Evolutionary conservation across 148 eudicot species (phyloP), one percentile per base, ranked within the genome.

Genomic region (Rhododendron kiyosumense): DNA sequence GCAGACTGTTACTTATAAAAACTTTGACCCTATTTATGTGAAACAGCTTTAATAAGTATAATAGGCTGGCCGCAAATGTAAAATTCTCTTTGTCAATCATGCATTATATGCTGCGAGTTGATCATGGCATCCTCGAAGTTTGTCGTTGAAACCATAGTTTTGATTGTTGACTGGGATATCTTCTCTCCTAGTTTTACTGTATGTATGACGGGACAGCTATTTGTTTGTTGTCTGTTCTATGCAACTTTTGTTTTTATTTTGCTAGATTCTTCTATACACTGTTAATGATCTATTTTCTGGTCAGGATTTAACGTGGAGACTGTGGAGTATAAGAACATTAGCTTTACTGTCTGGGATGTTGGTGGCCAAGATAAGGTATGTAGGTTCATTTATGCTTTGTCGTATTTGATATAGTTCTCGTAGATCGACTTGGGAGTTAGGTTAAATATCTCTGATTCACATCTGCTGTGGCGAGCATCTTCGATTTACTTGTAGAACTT

Each of bases 291-390:
- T 61, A 15, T 67, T 59, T 43, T 74, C 85, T 86, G 5, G 7
- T 69, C 86, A 93, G 94, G 95, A 81, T 93, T 93, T 67, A 93
- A 91, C 48, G 94, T 93, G 85, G 94, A 93, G 91, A 91, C 93
- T 83, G 92, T 93, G 65, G 92, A 93, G 78, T 93, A 93, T 86
- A 93, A 91, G 90, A 93, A 93, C 91, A 91, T 93, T 82, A 93
- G 95, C 90, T 93, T 93, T 84, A 93, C 92, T 85, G 95, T 93
- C 10, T 93, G 95, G 95, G 95, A 93, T 91, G 95, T 93, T 48
- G 95, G 95, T 51, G 95, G 95, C 85, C 95, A 92, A 81, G 95
- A 93, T 88, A 93, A 92, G 94, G 95, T 93, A 63, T 63, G 82
- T 43, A 57, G 26, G 73, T 79, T 81, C 59, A 49, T 45, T 78